Conservation (phyloP, 2,329 filamentous ascomycete genomes). For the Calonectria montana region DNA sequence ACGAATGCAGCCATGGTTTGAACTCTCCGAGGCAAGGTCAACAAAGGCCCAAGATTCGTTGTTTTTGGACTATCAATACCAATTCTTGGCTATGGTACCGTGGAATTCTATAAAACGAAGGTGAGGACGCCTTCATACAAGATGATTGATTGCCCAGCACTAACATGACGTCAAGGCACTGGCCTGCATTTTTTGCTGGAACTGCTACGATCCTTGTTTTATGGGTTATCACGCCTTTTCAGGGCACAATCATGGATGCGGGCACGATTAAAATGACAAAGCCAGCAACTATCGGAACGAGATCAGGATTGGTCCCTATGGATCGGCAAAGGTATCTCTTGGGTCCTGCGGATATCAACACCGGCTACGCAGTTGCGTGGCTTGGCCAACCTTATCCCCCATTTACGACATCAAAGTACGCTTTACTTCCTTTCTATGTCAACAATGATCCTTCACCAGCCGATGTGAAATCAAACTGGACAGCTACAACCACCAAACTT, state of each 20-base stretch:
- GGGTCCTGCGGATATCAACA: conserved; percentile 53
- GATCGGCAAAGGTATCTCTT: conserved; percentile 39
- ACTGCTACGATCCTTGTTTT: conserved; percentile 62
- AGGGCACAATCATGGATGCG: conserved; percentile 65
- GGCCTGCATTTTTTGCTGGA: conserved; percentile 62
- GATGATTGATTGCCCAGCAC: not conserved
- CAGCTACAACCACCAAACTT: conserved; percentile 43
- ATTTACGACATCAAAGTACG: conserved; percentile 57
- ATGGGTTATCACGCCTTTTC: conserved; percentile 65
- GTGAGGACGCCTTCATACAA: conserved; percentile 42
- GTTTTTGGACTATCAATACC: conserved; percentile 63
- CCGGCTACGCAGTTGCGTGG: conserved; percentile 58
- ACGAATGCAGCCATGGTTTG: conserved; percentile 69
- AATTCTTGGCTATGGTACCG: conserved; percentile 49
- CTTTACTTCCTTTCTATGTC: conserved; percentile 55
- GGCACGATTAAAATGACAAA: conserved; percentile 41
- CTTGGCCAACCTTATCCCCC: conserved; percentile 56
- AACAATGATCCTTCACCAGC: not conserved
- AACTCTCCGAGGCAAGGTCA: conserved; percentile 60
- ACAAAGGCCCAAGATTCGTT: conserved; percentile 58
- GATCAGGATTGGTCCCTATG: conserved; percentile 32
- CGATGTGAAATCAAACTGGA: conserved; percentile 39
- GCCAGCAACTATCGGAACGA: not conserved
- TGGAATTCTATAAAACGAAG: conserved; percentile 42
- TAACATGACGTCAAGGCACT: conserved; percentile 55